Conservation (phyloP, 345 rosid species). For the Kandelia obovata region DNA sequence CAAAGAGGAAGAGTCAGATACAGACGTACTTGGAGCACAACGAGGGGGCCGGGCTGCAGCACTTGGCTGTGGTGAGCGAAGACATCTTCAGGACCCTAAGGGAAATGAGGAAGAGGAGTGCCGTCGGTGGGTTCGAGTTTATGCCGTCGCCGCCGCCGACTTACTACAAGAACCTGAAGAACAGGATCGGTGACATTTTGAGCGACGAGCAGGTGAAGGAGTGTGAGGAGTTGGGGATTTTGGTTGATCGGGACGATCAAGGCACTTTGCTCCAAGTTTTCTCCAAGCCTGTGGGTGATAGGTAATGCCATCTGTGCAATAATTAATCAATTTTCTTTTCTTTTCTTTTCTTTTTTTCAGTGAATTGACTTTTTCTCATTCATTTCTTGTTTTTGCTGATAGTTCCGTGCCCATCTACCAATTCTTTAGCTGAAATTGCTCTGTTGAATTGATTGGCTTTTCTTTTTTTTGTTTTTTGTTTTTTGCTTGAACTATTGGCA, state of each 20-base stretch:
- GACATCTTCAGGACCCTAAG: slow-evolving; percentile 73
- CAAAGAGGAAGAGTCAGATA: slow-evolving; percentile 91
- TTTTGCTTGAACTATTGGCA: slow-evolving; percentile 13
- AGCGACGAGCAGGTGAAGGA: slow-evolving; percentile 76
- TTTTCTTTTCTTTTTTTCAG: too few relatives aligned
- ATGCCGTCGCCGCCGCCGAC: slow-evolving; percentile 95
- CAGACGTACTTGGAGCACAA: slow-evolving; percentile 91
- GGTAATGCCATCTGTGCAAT: slow-evolving; percentile 27
- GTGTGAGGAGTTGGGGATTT: slow-evolving; percentile 83
- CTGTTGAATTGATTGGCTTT: too few relatives aligned
- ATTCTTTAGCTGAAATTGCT: not conserved
- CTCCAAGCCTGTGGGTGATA: slow-evolving; percentile 87
- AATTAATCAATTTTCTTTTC: too few relatives aligned
- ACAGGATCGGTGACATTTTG: slow-evolving; percentile 66
- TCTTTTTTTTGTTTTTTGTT: not conserved
- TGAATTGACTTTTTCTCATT: too few relatives aligned
- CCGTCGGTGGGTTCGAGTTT: slow-evolving; percentile 83
- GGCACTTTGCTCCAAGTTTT: slow-evolving; percentile 94
- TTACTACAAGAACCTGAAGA: slow-evolving; percentile 69
- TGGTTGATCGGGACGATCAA: slow-evolving; percentile 94
- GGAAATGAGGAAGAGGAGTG: slow-evolving; percentile 76
- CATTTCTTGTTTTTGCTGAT: too few relatives aligned
- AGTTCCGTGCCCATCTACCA: too few relatives aligned
- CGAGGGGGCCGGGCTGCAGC: slow-evolving; percentile 89
- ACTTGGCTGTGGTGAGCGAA: slow-evolving; percentile 65